Evolutionary conservation across 2,329 filamentous ascomycete genomes (phyloP).

Genomic region (Tolypocladium amazonense): DNA sequence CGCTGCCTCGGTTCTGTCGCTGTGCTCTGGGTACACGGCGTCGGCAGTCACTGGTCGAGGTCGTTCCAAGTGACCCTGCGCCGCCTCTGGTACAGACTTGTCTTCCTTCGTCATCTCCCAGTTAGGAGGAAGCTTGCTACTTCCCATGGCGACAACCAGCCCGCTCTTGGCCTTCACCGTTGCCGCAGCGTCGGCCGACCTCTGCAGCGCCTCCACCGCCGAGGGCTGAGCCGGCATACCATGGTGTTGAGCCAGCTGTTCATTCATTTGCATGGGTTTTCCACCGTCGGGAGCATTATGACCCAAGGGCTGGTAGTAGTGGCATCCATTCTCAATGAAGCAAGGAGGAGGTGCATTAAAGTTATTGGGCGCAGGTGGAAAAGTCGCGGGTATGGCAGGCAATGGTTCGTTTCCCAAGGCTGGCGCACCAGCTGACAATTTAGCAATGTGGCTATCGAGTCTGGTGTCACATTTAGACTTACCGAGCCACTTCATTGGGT

Average conservation of each 20-base stretch:
- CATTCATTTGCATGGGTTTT: background rate
- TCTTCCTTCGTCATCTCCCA: background rate
- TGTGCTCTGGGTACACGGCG: background rate
- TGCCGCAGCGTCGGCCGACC: constrained; percentile 16
- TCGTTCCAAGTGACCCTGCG: background rate
- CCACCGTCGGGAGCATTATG: background rate
- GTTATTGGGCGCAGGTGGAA: constrained; percentile 10
- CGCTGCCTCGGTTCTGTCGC: too few species aligned
- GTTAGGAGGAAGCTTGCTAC: constrained; percentile 1
- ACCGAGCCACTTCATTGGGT: constrained; percentile 27
- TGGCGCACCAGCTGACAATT: constrained; percentile 17
- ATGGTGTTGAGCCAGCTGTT: background rate
- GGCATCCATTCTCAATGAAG: constrained; percentile 9
- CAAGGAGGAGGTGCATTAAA: constrained; percentile 9
- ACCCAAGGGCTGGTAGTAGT: constrained; percentile 14
- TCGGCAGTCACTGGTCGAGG: background rate
- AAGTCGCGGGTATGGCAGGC: constrained; percentile 9
- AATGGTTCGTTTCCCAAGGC: constrained; percentile 15
- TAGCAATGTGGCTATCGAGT: background rate
- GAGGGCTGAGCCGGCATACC: background rate
- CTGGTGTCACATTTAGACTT: constrained; percentile 4
- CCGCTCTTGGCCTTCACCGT: background rate
- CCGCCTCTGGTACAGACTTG: background rate
- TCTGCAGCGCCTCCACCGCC: constrained; percentile 13
- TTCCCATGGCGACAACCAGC: constrained; percentile 10